Evolutionary conservation across 805 yeast genomes (phyloP).

Genomic region (Scheffersomyces coipomensis): DNA sequence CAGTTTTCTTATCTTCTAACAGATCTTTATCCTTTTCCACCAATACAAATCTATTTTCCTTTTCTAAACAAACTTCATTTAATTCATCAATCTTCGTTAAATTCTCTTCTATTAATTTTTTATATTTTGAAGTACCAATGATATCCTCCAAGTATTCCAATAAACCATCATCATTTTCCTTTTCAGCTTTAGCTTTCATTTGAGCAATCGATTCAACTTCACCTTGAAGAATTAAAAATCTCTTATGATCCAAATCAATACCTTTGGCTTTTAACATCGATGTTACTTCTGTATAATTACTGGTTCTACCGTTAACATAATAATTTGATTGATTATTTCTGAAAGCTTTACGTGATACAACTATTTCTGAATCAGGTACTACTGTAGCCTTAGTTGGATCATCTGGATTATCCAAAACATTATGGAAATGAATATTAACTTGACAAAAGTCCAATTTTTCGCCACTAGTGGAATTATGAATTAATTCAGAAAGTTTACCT

Average conservation of each 20-base stretch:
- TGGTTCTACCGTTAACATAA: slow-evolving; percentile 64
- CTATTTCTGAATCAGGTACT: slow-evolving; percentile 54
- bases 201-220: slow-evolving; percentile 98
- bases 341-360: slow-evolving; percentile 79
- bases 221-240: slow-evolving; percentile 94
- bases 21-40: slow-evolving; percentile 72
- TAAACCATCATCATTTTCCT: slow-evolving; percentile 88
- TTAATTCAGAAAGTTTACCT: slow-evolving; percentile 85
- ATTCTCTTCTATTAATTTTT: slow-evolving; percentile 68
- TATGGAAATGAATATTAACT: slow-evolving; percentile 86
- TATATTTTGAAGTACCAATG: slow-evolving; percentile 89
- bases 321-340: slow-evolving; percentile 77
- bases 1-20: slow-evolving; percentile 65
- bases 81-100: slow-evolving; percentile 63
- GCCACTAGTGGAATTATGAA: slow-evolving; percentile 79
- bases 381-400: slow-evolving; percentile 25
- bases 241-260: slow-evolving; percentile 89
- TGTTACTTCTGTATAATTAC: slow-evolving; percentile 80
- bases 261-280: slow-evolving; percentile 73
- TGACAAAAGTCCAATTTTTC: slow-evolving; percentile 67
- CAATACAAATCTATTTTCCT: slow-evolving; percentile 73
- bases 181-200: slow-evolving; percentile 97
- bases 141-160: slow-evolving; percentile 94
- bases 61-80: slow-evolving; percentile 78
- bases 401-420: slow-evolving; percentile 58